These are phyloP conservation scores for Poa annua DNA, from an alignment of 176 grass and related monocot species.

Conservation along the genomic window DNA sequence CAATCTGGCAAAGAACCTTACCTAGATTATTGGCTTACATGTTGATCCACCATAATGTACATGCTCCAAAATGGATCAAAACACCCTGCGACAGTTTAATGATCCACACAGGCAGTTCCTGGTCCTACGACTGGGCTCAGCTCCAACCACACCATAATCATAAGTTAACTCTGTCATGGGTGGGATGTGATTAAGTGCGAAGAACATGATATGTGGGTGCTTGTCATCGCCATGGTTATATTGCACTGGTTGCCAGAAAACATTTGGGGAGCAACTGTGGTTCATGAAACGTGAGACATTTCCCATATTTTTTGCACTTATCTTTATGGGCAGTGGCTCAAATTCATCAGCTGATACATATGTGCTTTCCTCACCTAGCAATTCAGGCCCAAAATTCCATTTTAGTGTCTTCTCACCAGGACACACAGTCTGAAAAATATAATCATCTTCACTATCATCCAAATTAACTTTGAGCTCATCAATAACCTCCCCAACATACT, in stretches of 20 bases:
- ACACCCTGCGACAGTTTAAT: constrained; percentile 52
- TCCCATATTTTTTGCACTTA: constrained; percentile 69
- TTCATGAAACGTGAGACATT: constrained; percentile 85
- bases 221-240: constrained; percentile 62
- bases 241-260: constrained; percentile 81
- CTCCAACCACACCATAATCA: constrained; percentile 60
- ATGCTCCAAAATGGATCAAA: constrained; percentile 45
- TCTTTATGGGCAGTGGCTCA: constrained; percentile 57
- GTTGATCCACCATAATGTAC: constrained; percentile 37
- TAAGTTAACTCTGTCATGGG: constrained; percentile 83
- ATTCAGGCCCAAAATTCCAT: constrained; percentile 71
- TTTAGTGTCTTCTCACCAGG: constrained; percentile 70
- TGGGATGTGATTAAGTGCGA: constrained; percentile 77
- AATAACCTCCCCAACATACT: constrained; percentile 68
- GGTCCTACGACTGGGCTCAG: constrained; percentile 38
- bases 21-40: constrained; percentile 36
- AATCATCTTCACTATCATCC: constrained; percentile 60
- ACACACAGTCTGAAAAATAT: constrained; percentile 63
- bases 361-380: constrained; percentile 50
- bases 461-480: constrained; percentile 49
- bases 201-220: constrained; percentile 71
- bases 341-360: constrained; percentile 49
- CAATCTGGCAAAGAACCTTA: constrained; percentile 32
- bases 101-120: constrained; percentile 74
- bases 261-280: constrained; percentile 87